Evolutionary conservation across 441 rosid species (phyloP).

Genomic region (Eutrema salsugineum): DNA sequence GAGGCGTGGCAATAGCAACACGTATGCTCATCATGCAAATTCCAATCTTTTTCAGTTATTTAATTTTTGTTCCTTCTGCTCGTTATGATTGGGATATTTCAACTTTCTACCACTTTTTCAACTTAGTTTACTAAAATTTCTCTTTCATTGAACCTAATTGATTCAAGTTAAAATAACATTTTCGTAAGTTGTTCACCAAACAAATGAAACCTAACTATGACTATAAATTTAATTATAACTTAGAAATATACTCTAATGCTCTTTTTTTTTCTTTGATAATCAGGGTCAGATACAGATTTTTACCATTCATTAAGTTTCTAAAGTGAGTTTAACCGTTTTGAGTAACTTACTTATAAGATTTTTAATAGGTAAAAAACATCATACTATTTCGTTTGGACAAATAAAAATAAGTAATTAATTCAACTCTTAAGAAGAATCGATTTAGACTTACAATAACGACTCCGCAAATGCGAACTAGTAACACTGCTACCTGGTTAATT

Average conservation of each 20-base stretch:
- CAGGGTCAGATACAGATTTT: no score
- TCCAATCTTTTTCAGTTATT: neutral
- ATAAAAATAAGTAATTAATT: no score
- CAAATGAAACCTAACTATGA: slow-evolving; percentile 8
- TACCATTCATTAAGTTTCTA: no score
- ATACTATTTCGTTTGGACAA: no score
- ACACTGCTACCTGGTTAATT: no score
- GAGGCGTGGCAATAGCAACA: slow-evolving; percentile 1
- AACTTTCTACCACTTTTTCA: slow-evolving; percentile 22
- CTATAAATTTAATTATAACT: slow-evolving; percentile 1
- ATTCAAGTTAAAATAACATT: slow-evolving; percentile 14
- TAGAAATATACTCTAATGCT: neutral
- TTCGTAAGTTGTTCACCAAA: slow-evolving; percentile 31
- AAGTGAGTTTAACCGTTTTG: no score
- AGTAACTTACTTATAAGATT: no score
- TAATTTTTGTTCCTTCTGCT: neutral
- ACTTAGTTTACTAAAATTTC: slow-evolving; percentile 8
- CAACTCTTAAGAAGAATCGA: no score
- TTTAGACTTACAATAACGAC: no score
- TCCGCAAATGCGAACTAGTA: no score
- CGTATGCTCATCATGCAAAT: slow-evolving; percentile 27
- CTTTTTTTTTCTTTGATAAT: no score
- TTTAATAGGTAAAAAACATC: no score
- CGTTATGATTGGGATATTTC: slow-evolving; percentile 25
- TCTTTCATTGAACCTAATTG: slow-evolving; percentile 5